Evolutionary conservation across 805 yeast species (phyloP), one percentile per base, ranked within the genome.

Genomic region (Nakazawaea laoshanensis): DNA sequence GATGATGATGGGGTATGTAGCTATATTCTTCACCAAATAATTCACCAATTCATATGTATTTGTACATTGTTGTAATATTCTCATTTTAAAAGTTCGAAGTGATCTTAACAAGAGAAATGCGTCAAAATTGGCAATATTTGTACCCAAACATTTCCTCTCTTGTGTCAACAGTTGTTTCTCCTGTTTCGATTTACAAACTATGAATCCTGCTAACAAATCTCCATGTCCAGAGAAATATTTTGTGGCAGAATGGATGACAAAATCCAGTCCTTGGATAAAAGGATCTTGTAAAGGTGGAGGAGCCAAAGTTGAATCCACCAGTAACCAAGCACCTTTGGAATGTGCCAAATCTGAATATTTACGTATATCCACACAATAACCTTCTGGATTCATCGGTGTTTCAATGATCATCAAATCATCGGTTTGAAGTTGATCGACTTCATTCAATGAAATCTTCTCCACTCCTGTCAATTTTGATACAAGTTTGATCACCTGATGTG

Each of bases 221-320:
- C 68, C 58, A 32, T 70, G 77, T 10, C 77, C 77, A 0, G 75
- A 74, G 36, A 71, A 59, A 47, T 65, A 70, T 42, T 71, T 71
- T 8, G 74, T 70, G 3, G 77, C 77, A 5, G 74, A 66, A 44
- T 70, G 74, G 48, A 71, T 60, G 4, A 70, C 63, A 33, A 64
- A 53, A 45, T 71, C 75, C 4, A 74, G 76, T 4, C 74, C 74
- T 42, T 57, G 60, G 17, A 54, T 48, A 43, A 70, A 70, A 0
- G 77, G 73, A 38, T 67, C 61, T 42, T 64, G 75, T 28, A 70
- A 52, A 8, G 75, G 75, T 7, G 74, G 74, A 7, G 76, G 76
- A 1, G 75, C 76, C 42, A 70, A 59, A 0, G 77, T 71, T 8
- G 76, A 63, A 49, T 71, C 77, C 2, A 71, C 71, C 16, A 67